A percentile compares a stretch with the other conserved stretches of the same genome.
These are phyloP conservation scores for Umbelopsis sp. DNA, from an alignment of 192 early-diverging fungal species.

Conservation along the genomic window DNA sequence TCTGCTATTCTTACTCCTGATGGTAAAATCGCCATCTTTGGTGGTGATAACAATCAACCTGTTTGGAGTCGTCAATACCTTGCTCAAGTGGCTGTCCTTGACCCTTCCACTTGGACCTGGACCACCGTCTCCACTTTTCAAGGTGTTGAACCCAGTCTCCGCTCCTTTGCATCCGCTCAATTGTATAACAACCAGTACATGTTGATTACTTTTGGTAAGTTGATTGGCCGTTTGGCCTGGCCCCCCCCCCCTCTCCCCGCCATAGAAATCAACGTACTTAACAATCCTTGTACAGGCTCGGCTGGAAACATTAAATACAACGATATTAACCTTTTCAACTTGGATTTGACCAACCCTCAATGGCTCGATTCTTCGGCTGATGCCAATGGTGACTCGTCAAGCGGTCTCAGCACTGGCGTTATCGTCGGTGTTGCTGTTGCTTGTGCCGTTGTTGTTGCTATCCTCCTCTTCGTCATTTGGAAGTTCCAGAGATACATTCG, in stretches of 20 bases:
- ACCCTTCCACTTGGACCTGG: conserved; percentile 39
- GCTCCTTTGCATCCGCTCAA: conserved; percentile 27
- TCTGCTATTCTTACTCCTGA: conserved; percentile 27
- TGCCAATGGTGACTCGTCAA: not conserved
- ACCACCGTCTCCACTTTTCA: conserved; percentile 12
- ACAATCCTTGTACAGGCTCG: conserved; percentile 5
- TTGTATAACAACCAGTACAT: conserved; percentile 27
- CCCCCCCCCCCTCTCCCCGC: too few relatives aligned
- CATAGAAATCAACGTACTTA: too few relatives aligned
- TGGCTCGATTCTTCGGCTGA: conserved; percentile 28
- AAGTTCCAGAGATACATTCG: conserved; percentile 29
- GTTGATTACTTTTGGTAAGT: conserved; percentile 35
- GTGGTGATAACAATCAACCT: conserved; percentile 29
- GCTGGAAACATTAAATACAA: conserved; percentile 33
- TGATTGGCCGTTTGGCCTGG: too few relatives aligned
- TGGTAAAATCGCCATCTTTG: conserved; percentile 32
- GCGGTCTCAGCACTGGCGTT: conserved; percentile 29
- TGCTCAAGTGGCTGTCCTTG: conserved; percentile 22
- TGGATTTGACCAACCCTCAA: conserved; percentile 5
- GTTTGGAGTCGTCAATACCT: conserved; percentile 18
- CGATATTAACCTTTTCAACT: conserved; percentile 36
- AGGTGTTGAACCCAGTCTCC: conserved; percentile 32
- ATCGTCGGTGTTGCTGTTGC: conserved; percentile 40
- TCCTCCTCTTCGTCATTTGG: conserved; percentile 35
- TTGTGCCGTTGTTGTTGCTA: conserved; percentile 25